Evolutionary conservation across 2,329 filamentous ascomycete species (phyloP).

Genomic region (Daldinia sp.): DNA sequence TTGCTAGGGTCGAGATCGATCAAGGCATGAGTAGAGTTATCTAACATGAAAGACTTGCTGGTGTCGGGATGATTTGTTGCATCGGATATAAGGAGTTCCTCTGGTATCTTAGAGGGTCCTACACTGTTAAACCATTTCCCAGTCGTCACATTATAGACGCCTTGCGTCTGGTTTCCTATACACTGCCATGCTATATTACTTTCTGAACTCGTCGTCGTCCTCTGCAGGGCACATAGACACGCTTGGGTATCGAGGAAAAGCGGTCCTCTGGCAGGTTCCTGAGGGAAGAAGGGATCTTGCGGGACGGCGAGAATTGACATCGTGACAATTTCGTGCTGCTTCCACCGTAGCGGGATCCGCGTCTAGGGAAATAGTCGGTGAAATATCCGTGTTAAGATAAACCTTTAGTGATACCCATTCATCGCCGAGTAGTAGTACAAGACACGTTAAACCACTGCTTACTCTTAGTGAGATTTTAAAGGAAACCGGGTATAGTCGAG

Average conservation of each 20-base stretch:
- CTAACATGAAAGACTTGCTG: conserved; percentile 49
- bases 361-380: conserved; percentile 1
- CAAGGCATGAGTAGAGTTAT: conserved; percentile 44
- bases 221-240: conserved; percentile 55
- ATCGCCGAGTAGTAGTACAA: neutral
- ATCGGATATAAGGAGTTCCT: conserved; percentile 52
- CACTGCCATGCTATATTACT: conserved; percentile 57
- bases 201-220: conserved; percentile 41
- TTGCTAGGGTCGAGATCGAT: conserved; percentile 45
- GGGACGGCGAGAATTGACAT: conserved; percentile 43
- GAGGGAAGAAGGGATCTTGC: conserved; percentile 56
- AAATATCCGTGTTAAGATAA: conserved; percentile 4
- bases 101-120: conserved; percentile 41
- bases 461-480: neutral
- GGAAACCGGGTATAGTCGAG: neutral
- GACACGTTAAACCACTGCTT: neutral
- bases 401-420: neutral
- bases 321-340: conserved; percentile 11
- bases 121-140: conserved; percentile 59
- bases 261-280: conserved; percentile 50
- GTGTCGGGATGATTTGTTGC: conserved; percentile 54
- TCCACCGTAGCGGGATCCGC: conserved; percentile 3
- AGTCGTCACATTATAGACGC: conserved; percentile 52
- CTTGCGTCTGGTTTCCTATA: conserved; percentile 59
- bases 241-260: conserved; percentile 57